These are phyloP conservation scores for Phytophthora pistaciae DNA, from an alignment of 352 stramenopile genomes.

Conservation along the genomic window DNA sequence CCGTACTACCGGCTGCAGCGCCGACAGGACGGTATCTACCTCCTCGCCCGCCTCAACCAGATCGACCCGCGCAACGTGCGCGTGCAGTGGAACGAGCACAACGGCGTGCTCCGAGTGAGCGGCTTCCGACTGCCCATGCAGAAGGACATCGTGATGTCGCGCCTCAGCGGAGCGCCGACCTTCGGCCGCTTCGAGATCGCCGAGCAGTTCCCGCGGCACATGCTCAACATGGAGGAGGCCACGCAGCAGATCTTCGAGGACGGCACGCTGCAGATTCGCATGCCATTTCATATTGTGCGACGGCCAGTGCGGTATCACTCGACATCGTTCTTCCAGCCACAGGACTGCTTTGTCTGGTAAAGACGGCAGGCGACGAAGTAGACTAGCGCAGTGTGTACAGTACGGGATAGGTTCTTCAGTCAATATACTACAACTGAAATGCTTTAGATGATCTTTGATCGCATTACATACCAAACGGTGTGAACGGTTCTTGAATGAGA, in stretches of 20 bases:
- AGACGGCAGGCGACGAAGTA: too few relatives aligned
- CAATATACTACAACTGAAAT: too few relatives aligned
- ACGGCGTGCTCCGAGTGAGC: constrained; percentile 50
- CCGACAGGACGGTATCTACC: constrained; percentile 51
- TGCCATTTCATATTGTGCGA: constrained; percentile 60
- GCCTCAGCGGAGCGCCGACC: constrained; percentile 58
- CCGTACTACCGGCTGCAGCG: constrained; percentile 74
- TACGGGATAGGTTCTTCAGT: too few relatives aligned
- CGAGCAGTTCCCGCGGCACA: constrained; percentile 55
- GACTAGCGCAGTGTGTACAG: too few relatives aligned
- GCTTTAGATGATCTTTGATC: too few relatives aligned
- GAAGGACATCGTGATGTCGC: constrained; percentile 65
- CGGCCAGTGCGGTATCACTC: constrained; percentile 38
- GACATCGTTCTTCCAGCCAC: constrained; percentile 44
- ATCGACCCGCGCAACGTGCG: neutral
- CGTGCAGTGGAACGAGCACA: constrained; percentile 36
- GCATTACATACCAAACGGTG: too few relatives aligned
- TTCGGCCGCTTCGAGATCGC: constrained; percentile 77
- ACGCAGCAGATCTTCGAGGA: constrained; percentile 57
- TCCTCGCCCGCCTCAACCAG: constrained; percentile 42
- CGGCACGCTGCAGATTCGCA: constrained; percentile 63
- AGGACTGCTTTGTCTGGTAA: constrained; percentile 53
- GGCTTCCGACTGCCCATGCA: constrained; percentile 61
- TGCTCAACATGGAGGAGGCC: constrained; percentile 61
- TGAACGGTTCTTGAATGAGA: too few relatives aligned